A percentile compares a stretch with the other conserved stretches of the same genome.
phyloP scores from a whole-genome alignment of 768 basidiomycete species.

The Amanita exitialis region DNA sequence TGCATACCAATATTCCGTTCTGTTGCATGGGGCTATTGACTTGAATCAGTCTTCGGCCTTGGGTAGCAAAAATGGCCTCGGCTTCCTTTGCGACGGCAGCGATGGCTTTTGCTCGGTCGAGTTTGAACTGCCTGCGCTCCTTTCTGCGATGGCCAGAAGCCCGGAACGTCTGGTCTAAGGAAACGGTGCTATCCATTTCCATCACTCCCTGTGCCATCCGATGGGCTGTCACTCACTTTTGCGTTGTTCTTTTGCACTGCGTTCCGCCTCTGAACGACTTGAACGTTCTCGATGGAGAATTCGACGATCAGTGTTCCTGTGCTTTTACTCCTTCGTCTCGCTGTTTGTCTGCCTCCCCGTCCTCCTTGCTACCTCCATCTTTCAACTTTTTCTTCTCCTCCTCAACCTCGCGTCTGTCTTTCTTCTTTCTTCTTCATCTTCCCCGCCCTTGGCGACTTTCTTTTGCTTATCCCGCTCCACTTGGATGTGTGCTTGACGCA shows the following conservation, averaged over 20 bases:
- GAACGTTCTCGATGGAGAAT: constrained; percentile 92
- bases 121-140: constrained; percentile 90
- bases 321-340: constrained; percentile 26
- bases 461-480: constrained; percentile 35
- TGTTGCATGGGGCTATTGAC: no score
- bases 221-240: constrained; percentile 15
- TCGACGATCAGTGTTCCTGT: constrained; percentile 71
- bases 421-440: constrained; percentile 44
- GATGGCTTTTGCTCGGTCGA: constrained; percentile 83
- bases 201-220: no score
- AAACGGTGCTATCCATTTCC: no score
- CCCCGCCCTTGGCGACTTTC: constrained; percentile 44
- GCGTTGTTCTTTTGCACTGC: constrained; percentile 35
- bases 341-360: constrained; percentile 37
- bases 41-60: no score
- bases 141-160: constrained; percentile 93
- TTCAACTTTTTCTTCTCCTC: constrained; percentile 31
- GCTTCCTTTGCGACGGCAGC: constrained; percentile 75
- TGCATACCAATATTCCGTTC: no score
- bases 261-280: constrained; percentile 73
- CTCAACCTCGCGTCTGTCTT: constrained; percentile 42
- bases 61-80: constrained; percentile 60
- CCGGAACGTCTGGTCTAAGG: constrained; percentile 94
- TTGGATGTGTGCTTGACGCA: constrained; percentile 64
- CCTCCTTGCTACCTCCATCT: constrained; percentile 48